Conservation (phyloP, 768 basidiomycete genomes). For the Naganishia friedmannii region DNA sequence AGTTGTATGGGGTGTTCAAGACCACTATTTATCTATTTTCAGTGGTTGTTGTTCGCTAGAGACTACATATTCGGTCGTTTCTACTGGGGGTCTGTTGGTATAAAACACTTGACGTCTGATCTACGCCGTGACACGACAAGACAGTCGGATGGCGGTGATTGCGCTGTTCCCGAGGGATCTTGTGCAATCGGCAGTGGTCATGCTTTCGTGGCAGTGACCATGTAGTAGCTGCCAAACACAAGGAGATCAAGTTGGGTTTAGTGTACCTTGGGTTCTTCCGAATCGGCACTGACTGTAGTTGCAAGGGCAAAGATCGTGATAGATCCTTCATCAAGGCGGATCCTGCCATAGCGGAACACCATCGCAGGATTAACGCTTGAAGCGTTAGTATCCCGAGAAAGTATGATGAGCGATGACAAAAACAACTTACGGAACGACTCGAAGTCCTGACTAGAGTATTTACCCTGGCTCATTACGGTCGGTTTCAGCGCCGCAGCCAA, state of each 20-base stretch:
- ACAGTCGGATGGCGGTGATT: not conserved
- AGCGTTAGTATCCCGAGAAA: not conserved
- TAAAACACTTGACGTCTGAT: not conserved
- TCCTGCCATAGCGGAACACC: not conserved
- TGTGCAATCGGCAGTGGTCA: not conserved
- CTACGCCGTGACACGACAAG: not conserved
- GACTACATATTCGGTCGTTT: not conserved
- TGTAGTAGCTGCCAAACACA: not conserved
- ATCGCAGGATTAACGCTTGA: too few species aligned
- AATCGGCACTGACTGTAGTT: not conserved
- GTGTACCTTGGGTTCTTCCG: not conserved
- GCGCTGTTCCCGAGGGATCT: not conserved
- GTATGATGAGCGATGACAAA: too few species aligned
- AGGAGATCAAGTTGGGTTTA: not conserved
- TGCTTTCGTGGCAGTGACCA: constrained; percentile 11
- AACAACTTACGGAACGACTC: constrained; percentile 8
- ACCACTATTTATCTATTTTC: not conserved
- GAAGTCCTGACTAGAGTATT: constrained; percentile 14
- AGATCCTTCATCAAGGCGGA: constrained; percentile 13
- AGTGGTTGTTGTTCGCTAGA: not conserved
- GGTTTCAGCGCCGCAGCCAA: constrained; percentile 8
- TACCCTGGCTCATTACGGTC: constrained; percentile 4
- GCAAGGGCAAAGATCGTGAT: not conserved
- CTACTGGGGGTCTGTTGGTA: not conserved
- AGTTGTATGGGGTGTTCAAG: not conserved